phyloP scores from a whole-genome alignment of 2,329 filamentous ascomycete species.

The Phaeosphaeriaceae sp. region DNA sequence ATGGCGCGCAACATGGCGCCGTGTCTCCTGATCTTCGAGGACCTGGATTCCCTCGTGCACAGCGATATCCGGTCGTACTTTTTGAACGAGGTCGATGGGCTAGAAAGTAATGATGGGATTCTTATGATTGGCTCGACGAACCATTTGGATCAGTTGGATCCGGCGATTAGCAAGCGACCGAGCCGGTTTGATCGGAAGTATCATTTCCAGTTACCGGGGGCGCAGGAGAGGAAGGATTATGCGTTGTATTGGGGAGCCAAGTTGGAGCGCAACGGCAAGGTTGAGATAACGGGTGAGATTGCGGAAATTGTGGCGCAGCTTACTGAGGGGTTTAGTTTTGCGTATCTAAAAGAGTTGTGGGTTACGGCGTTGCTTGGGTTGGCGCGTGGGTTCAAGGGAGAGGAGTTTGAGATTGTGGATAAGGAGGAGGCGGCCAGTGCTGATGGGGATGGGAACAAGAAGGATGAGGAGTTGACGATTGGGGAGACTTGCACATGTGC shows the following conservation, averaged over 20 bases:
- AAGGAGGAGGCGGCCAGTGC: slow-evolving; percentile 22
- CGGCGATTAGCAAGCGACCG: slow-evolving; percentile 59
- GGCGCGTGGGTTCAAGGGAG: slow-evolving; percentile 34
- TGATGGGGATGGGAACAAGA: no score
- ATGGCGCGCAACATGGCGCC: slow-evolving; percentile 67
- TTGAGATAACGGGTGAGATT: slow-evolving; percentile 48
- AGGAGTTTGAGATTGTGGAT: slow-evolving; percentile 34
- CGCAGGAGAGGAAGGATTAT: slow-evolving; percentile 45
- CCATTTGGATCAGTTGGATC: slow-evolving; percentile 67
- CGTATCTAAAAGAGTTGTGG: slow-evolving; percentile 52
- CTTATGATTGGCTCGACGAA: slow-evolving; percentile 71
- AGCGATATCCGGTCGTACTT: slow-evolving; percentile 68
- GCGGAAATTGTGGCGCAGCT: slow-evolving; percentile 40
- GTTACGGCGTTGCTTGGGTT: slow-evolving; percentile 47
- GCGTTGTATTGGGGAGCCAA: slow-evolving; percentile 52
- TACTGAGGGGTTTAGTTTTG: slow-evolving; percentile 50
- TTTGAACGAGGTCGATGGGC: slow-evolving; percentile 72
- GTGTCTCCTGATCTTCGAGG: slow-evolving; percentile 73
- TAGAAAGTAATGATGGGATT: slow-evolving; percentile 71
- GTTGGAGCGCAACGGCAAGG: slow-evolving; percentile 33
- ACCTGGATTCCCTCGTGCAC: slow-evolving; percentile 69
- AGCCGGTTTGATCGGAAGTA: slow-evolving; percentile 55
- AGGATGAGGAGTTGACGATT: no score
- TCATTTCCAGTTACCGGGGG: slow-evolving; percentile 48
- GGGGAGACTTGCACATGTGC: slow-evolving; percentile 24